Evolutionary conservation across 2,329 filamentous ascomycete genomes (phyloP), one percentile per base, ranked within the genome.

Genomic region (Colletotrichum caudatum): DNA sequence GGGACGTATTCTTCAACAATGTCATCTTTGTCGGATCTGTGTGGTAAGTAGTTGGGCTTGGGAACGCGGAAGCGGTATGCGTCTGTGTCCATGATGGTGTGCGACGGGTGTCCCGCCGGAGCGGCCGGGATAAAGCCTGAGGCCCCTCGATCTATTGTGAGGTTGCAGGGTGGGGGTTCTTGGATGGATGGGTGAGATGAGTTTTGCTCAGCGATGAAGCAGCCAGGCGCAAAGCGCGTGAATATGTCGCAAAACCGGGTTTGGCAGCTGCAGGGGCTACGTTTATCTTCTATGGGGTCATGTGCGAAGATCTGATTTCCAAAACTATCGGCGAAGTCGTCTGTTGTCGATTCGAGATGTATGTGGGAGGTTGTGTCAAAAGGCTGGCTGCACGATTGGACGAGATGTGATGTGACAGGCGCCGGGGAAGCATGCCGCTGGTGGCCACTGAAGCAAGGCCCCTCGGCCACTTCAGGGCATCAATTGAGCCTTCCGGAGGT

Each of bases 21-120:
- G 73, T 84, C 82, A 73, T 89, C 85, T 64, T 82, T 81, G 67
- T 87, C 84, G 41, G 83, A 76, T 72, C 84, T 85, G 77, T 89
- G 87, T 56, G 88, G 88, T 14, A 90, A 82, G 74, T 90, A 90
- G 78, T 90, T 90, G 48, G 88, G 87, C 77, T 86, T 89, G 46
- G 88, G 88, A 9, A 86, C 83, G 76, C 85, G 84, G 74, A 85
- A 86, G 72, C 82, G 82, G 80, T 89, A 89, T 50, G 77, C 56
- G 44, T 62, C 35, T 44, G 62, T 46, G 35, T 72, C 67, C 67
- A 71, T 72, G 61, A 11, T 71, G 59, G 46, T 26, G 14, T 16
- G 64, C 46, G 54, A 69, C 69, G 69, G 65, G 7, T 64, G n/a
- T 53, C 56, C 69, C 69, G 69, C 57, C 69, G 37, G 41, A 41